A percentile compares a stretch with the other conserved stretches of the same genome.
These are phyloP conservation scores for Roridomyces roridus DNA, from an alignment of 768 basidiomycete species.

Conservation along the genomic window DNA sequence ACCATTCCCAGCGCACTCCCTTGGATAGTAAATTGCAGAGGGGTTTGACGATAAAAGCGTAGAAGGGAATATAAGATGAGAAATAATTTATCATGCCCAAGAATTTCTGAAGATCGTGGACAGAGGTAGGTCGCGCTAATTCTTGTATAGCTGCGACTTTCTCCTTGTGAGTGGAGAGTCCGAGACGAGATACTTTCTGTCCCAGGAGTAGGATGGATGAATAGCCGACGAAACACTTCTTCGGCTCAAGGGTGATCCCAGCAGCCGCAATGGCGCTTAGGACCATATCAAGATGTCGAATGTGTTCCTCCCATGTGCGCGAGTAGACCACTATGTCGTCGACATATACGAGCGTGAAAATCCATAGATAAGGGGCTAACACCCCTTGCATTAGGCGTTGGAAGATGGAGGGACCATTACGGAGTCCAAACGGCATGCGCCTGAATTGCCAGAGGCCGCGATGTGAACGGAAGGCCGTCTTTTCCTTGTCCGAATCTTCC, in stretches of 20 bases:
- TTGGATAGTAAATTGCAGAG: conserved; percentile 31
- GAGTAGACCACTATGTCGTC: background rate
- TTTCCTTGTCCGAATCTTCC: background rate
- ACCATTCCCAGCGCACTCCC: conserved; percentile 25
- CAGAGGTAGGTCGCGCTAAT: background rate
- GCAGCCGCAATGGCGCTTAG: conserved; percentile 22
- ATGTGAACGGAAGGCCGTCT: background rate
- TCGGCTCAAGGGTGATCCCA: background rate
- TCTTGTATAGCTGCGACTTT: conserved; percentile 2
- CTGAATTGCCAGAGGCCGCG: background rate
- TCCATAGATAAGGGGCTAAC: background rate
- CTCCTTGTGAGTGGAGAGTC: conserved; percentile 11
- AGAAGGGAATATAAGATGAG: conserved; percentile 33
- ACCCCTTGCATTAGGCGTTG: background rate
- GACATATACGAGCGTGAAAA: background rate
- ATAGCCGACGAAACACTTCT: background rate
- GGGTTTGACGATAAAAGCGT: conserved; percentile 31
- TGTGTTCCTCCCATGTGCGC: background rate
- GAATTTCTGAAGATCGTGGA: conserved; percentile 29
- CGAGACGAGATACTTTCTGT: background rate
- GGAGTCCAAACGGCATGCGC: background rate
- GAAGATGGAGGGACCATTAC: background rate
- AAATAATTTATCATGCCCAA: conserved; percentile 37
- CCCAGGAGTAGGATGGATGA: background rate
- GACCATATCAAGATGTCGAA: conserved; percentile 6